phyloP scores from a whole-genome alignment of 495 filamentous ascomycete species.

The Tuber brumale region DNA sequence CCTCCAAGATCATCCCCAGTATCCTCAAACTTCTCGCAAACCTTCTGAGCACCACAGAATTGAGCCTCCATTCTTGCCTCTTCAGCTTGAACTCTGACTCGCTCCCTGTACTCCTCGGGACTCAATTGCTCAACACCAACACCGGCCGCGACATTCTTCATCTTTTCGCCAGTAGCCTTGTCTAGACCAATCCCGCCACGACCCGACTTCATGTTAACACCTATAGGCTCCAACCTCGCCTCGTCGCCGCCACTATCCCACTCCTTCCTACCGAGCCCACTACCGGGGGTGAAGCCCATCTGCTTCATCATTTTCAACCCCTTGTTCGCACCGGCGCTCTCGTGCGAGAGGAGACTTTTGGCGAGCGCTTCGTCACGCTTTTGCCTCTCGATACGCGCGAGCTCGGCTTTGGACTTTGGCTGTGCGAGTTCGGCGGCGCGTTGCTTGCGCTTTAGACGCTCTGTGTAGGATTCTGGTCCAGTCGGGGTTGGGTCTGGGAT shows the following conservation, averaged over 20 bases:
- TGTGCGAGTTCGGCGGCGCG: constrained; percentile 55
- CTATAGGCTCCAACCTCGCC: constrained; percentile 57
- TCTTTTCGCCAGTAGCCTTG: constrained; percentile 61
- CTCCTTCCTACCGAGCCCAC: constrained; percentile 53
- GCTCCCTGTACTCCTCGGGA: constrained; percentile 69
- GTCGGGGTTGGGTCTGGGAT: constrained; percentile 45
- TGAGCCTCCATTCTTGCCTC: constrained; percentile 59
- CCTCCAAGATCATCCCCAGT: constrained; percentile 16
- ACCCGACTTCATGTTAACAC: constrained; percentile 66
- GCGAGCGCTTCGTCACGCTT: constrained; percentile 69
- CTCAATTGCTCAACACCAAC: constrained; percentile 53
- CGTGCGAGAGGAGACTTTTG: constrained; percentile 59
- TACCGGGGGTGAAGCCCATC: constrained; percentile 75
- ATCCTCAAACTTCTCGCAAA: constrained; percentile 54
- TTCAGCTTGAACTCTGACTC: constrained; percentile 66
- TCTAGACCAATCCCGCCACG: constrained; percentile 81
- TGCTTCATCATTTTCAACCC: constrained; percentile 95
- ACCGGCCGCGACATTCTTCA: constrained; percentile 52
- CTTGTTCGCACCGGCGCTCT: constrained; percentile 54
- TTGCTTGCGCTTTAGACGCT: constrained; percentile 51
- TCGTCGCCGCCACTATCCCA: constrained; percentile 9
- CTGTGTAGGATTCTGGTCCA: constrained; percentile 51
- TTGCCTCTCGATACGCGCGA: constrained; percentile 58
- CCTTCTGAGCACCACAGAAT: constrained; percentile 69
- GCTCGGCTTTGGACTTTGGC: constrained; percentile 76